These are phyloP conservation scores for Pseudonitzschia delicatissima DNA, from an alignment of 108 stramenopile genomes.

Conservation along the genomic window DNA sequence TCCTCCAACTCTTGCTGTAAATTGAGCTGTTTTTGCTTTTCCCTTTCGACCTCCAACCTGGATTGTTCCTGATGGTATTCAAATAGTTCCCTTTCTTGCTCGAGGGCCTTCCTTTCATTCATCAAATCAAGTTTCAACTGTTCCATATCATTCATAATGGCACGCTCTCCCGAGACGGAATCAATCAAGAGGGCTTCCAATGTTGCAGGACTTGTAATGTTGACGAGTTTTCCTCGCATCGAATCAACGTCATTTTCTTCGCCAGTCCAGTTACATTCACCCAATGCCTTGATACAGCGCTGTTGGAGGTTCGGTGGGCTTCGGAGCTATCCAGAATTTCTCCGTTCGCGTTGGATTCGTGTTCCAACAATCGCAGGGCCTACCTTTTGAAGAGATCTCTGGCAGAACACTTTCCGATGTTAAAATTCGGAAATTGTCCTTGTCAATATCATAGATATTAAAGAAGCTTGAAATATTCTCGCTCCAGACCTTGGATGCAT, in stretches of 20 bases:
- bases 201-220: not conserved
- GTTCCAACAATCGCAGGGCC: conserved; percentile 6
- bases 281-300: conserved; percentile 3
- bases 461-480: not conserved
- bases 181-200: not conserved
- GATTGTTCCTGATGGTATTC: not conserved
- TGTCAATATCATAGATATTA: not conserved
- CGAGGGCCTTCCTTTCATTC: not conserved
- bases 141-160: not conserved
- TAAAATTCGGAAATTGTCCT: not conserved
- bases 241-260: not conserved
- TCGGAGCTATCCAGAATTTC: not conserved
- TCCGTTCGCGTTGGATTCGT: not conserved
- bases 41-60: not conserved
- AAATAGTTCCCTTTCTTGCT: not conserved
- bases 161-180: not conserved
- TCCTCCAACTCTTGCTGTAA: not conserved
- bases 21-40: not conserved
- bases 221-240: not conserved
- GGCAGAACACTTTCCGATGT: not conserved
- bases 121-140: not conserved
- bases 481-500: conserved; percentile 2
- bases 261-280: not conserved
- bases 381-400: not conserved
- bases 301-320: not conserved